Evolutionary conservation across 306 rosid genomes (phyloP).

Genomic region (Begonia loranthoides): DNA sequence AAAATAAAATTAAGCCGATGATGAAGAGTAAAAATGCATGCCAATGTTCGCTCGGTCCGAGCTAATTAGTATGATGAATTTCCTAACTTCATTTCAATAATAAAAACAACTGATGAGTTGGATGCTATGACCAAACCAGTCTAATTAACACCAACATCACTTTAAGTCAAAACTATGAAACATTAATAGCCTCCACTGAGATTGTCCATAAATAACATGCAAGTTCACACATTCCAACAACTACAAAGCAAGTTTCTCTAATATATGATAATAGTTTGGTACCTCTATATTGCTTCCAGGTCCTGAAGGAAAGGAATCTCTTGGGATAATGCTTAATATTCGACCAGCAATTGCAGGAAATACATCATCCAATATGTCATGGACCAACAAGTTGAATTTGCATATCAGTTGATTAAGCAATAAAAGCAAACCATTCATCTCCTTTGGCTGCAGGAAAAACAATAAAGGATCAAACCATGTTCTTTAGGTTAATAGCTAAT

Average conservation of each 20-base stretch:
- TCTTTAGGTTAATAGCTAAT: background rate
- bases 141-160: too few species aligned
- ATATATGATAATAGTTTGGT: slow-evolving; percentile 6
- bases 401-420: slow-evolving; percentile 87
- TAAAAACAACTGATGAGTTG: too few species aligned
- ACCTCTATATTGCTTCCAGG: slow-evolving; percentile 89
- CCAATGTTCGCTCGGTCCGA: too few species aligned
- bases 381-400: slow-evolving; percentile 64
- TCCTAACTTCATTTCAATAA: too few species aligned
- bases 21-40: too few species aligned
- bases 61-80: too few species aligned
- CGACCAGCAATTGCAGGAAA: slow-evolving; percentile 70
- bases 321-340: slow-evolving; percentile 59
- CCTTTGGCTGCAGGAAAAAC: slow-evolving; percentile 68
- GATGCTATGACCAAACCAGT: too few species aligned
- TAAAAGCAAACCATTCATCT: slow-evolving; percentile 63
- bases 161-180: too few species aligned
- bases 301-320: slow-evolving; percentile 64
- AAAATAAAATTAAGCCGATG: too few species aligned
- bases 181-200: too few species aligned
- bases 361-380: slow-evolving; percentile 66
- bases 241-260: too few species aligned
- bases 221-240: background rate
- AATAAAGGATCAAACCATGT: background rate
- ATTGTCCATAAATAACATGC: slow-evolving; percentile 1